A percentile compares a stretch with the other conserved stretches of the same genome.
phyloP scores from a whole-genome alignment of 768 basidiomycete genomes.

The Phylloporus sp. region DNA sequence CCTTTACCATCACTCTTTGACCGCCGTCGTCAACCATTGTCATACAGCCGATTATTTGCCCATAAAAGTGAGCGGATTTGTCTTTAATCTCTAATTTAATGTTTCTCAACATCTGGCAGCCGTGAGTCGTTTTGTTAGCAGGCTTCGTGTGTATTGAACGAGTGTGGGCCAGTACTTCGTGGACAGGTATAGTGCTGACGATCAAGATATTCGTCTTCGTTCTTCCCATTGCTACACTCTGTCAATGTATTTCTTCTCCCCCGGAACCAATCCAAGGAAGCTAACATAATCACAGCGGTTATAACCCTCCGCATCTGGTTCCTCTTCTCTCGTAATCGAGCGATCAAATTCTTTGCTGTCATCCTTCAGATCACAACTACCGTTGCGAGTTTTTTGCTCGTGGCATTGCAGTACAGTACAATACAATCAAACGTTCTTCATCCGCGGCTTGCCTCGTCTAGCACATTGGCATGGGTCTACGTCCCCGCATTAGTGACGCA shows the following conservation, averaged over 20 bases:
- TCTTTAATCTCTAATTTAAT: background rate
- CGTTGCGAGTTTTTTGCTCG: background rate
- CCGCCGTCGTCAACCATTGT: background rate
- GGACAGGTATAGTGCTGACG: background rate
- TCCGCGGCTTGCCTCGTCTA: background rate
- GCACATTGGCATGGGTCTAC: conserved; percentile 8
- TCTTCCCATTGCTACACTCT: conserved; percentile 4
- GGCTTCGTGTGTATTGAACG: background rate
- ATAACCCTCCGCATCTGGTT: conserved; percentile 16
- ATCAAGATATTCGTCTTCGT: conserved; percentile 4
- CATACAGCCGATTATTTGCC: background rate
- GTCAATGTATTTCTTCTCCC: conserved; percentile 5
- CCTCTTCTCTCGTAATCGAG: conserved; percentile 4
- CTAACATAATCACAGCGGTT: conserved; percentile 4
- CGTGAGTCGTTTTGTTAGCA: background rate
- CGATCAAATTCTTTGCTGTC: conserved; percentile 5
- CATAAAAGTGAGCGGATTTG: background rate
- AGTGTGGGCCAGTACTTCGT: background rate
- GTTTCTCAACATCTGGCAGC: background rate
- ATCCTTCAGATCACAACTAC: background rate
- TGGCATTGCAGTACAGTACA: background rate
- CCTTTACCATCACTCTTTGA: background rate
- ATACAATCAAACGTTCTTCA: background rate
- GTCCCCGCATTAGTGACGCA: conserved; percentile 15
- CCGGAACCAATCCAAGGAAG: background rate